These are phyloP conservation scores for Pulveroboletus frians DNA, from an alignment of 768 basidiomycete genomes.

Conservation along the genomic window DNA sequence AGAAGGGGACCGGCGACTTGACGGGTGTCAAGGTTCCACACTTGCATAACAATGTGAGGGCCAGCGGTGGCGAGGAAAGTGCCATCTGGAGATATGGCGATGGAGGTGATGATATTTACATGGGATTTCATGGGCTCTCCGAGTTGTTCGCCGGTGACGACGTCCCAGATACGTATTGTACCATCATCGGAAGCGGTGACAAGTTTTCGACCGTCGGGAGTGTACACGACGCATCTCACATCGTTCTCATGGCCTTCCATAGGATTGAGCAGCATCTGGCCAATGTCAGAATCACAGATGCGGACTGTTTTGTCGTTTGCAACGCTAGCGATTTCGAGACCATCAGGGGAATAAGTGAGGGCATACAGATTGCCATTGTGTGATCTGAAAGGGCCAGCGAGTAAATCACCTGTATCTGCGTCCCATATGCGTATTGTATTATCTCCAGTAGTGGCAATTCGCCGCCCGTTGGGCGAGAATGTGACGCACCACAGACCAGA, in stretches of 20 bases:
- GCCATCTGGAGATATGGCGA: conserved; percentile 30
- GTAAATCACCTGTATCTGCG: conserved; percentile 20
- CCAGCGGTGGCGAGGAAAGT: conserved; percentile 31
- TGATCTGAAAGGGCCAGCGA: conserved; percentile 26
- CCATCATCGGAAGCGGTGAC: conserved; percentile 28
- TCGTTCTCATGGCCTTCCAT: conserved; percentile 28
- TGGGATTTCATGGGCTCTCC: conserved; percentile 29
- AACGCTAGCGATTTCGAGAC: conserved; percentile 29
- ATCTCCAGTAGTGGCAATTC: conserved; percentile 31
- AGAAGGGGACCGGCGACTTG: conserved; percentile 16
- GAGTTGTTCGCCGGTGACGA: conserved; percentile 25
- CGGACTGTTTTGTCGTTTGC: conserved; percentile 30
- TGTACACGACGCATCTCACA: conserved; percentile 30
- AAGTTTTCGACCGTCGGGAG: conserved; percentile 25
- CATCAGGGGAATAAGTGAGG: conserved; percentile 36
- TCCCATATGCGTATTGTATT: conserved; percentile 32
- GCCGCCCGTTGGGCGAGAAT: conserved; percentile 30
- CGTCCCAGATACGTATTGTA: conserved; percentile 31
- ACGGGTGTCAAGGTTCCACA: conserved; percentile 27
- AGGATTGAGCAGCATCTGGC: conserved; percentile 30
- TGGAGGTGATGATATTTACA: conserved; percentile 27
- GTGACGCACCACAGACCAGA: conserved; percentile 27
- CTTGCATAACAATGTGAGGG: conserved; percentile 25
- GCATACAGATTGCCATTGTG: conserved; percentile 30
- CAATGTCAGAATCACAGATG: conserved; percentile 32